These are phyloP conservation scores for Pelargonium australe DNA, from an alignment of 441 rosid genomes.

Conservation along the genomic window DNA sequence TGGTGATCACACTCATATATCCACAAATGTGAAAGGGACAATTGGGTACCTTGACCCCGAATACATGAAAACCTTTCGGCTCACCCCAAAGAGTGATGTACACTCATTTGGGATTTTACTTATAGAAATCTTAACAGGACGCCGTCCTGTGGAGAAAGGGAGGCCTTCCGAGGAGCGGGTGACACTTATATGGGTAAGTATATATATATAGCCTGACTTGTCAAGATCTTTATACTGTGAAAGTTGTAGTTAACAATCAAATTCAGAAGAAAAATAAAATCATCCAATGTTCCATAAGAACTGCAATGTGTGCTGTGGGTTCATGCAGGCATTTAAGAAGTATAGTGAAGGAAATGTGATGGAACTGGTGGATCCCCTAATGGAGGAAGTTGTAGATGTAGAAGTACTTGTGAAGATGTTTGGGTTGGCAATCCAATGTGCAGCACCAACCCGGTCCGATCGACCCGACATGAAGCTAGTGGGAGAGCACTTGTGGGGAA, in stretches of 20 bases:
- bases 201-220: not conserved
- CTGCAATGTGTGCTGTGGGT: not conserved
- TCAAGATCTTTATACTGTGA: not conserved
- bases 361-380: conserved; percentile 53
- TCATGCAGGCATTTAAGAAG: conserved; percentile 60
- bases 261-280: not conserved
- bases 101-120: conserved; percentile 84
- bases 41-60: conserved; percentile 95
- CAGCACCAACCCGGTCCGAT: conserved; percentile 65
- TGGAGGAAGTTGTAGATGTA: conserved; percentile 46
- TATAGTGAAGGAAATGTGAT: conserved; percentile 49
- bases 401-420: conserved; percentile 53
- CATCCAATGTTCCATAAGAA: not conserved
- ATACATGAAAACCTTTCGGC: conserved; percentile 87
- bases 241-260: not conserved
- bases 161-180: conserved; percentile 56
- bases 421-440: conserved; percentile 76
- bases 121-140: conserved; percentile 78
- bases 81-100: conserved; percentile 84
- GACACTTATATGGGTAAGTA: conserved; percentile 77
- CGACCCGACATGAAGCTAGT: conserved; percentile 81
- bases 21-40: conserved; percentile 90
- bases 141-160: conserved; percentile 77
- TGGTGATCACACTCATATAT: conserved; percentile 61
- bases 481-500: conserved; percentile 76